Base-by-base conservation (phyloP, 768 basidiomycete genomes). In the Collybia mongolica region DNA sequence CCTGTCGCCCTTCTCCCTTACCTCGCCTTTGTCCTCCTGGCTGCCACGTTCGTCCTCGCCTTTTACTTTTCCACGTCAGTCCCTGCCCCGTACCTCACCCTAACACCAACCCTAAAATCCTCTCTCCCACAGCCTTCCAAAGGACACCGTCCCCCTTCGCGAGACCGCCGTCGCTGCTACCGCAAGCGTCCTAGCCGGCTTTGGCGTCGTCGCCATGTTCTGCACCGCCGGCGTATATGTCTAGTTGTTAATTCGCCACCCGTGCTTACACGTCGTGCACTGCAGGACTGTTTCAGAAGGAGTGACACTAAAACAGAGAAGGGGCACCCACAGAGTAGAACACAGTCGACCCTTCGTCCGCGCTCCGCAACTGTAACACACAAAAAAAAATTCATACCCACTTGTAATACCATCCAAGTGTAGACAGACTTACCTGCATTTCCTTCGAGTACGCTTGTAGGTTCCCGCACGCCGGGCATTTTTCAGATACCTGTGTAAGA, bases 271-370 rank as follows among this genome's bases (percentile, higher is more conserved):
- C 44, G 79, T 75, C 24, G 75, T 79, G 52, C 89, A 92, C 90
- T 92, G 62, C 37, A 29, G 54, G 44, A 37, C 39, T 41, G 48
- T 50, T 56, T 48, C 56, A 45, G 57, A 48, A 41, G n/a, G n/a
- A n/a, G 32, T n/a, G 20, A 23, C 39, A 20, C 22, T 18, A 32
- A 46, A 24, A 15, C 29, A 32, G 48, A 29, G 43, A 48, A 48
- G 43, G 24, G 43, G 54, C 26, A 75, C 88, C 53, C 64, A 93
- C 93, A n/a, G 86, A 92, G 68, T 95, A 97, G 66, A 96, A 86
- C 60, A 95, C 85, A 11, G 93, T 97, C 26, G 91, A 90, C 2
- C 94, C 94, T 75, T 96, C 94, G 68, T 96, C 94, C 35, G 92
- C 94, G 56, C 91, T 90, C 44, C 93, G 83, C 65, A 90, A 72